phyloP scores from a whole-genome alignment of 768 basidiomycete genomes.

The Cubamyces lactineus region DNA sequence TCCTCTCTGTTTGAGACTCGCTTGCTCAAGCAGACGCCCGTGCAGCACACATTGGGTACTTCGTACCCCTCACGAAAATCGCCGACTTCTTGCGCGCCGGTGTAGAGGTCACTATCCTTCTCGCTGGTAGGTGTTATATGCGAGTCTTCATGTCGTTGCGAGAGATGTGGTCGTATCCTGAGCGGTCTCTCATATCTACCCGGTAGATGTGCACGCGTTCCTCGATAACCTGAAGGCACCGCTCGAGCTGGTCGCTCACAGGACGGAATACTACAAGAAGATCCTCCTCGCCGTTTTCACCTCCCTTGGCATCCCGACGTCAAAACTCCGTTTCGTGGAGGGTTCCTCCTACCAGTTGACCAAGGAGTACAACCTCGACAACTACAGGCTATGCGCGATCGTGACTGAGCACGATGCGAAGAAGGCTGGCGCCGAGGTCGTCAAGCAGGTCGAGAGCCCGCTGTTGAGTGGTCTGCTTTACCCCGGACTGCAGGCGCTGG shows the following conservation, averaged over 20 bases:
- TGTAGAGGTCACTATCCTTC: slow-evolving; percentile 64
- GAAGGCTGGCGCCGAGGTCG: slow-evolving; percentile 98
- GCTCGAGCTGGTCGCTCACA: slow-evolving; percentile 83
- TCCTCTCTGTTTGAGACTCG: not conserved
- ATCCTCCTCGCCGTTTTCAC: slow-evolving; percentile 82
- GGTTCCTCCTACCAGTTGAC: slow-evolving; percentile 94
- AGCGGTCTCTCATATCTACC: not conserved
- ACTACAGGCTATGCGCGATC: slow-evolving; percentile 88
- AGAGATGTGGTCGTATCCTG: not conserved
- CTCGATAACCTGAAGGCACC: slow-evolving; percentile 98
- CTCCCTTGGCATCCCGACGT: slow-evolving; percentile 88
- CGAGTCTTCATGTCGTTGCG: not conserved
- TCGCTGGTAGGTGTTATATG: slow-evolving; percentile 21
- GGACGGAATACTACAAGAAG: slow-evolving; percentile 89
- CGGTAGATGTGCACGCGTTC: slow-evolving; percentile 90
- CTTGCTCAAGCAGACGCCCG: slow-evolving; percentile 9
- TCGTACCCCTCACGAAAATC: slow-evolving; percentile 92
- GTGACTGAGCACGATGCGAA: slow-evolving; percentile 97
- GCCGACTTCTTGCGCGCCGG: slow-evolving; percentile 94
- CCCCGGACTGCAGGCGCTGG: slow-evolving; percentile 94
- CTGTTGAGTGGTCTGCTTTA: slow-evolving; percentile 91
- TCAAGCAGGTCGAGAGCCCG: slow-evolving; percentile 95
- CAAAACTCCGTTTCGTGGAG: slow-evolving; percentile 79
- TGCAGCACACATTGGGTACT: slow-evolving; percentile 95
- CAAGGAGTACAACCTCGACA: slow-evolving; percentile 91